Percentiles rank a stretch among this genome's conserved stretches.
Conservation (phyloP, 805 yeast species). For the Teunomyces pallodes region DNA sequence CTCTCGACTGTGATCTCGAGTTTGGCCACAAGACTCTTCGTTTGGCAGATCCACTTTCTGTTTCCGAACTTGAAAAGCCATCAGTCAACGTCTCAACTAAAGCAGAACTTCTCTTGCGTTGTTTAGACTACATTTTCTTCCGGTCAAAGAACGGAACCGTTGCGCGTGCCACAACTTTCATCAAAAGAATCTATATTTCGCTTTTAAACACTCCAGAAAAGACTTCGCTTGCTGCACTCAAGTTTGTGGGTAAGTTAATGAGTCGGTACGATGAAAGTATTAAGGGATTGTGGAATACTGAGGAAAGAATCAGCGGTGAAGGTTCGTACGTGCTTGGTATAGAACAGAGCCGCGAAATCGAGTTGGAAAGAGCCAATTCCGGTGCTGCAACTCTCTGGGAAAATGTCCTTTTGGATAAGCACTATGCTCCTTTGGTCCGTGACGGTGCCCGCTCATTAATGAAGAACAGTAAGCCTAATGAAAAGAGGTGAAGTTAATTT, state of each 20-base stretch:
- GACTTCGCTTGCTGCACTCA: constrained; percentile 72
- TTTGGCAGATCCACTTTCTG: constrained; percentile 69
- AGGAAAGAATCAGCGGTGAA: constrained; percentile 85
- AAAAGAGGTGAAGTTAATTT: constrained; percentile 4
- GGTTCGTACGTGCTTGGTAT: constrained; percentile 53
- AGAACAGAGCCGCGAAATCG: constrained; percentile 48
- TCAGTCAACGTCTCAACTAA: constrained; percentile 86
- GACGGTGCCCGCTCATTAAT: constrained; percentile 52
- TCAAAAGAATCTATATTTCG: constrained; percentile 71
- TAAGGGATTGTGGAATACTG: constrained; percentile 78
- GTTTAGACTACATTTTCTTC: constrained; percentile 80
- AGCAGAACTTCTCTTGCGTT: constrained; percentile 74
- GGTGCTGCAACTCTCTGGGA: constrained; percentile 94
- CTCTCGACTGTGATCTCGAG: constrained; percentile 81
- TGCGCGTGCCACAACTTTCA: constrained; percentile 72
- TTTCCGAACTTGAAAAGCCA: constrained; percentile 47
- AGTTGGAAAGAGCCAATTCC: constrained; percentile 74
- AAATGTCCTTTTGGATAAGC: constrained; percentile 69
- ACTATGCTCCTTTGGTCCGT: constrained; percentile 79
- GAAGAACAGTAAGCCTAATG: constrained; percentile 32
- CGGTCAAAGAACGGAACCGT: constrained; percentile 66
- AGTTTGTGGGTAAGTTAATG: constrained; percentile 73
- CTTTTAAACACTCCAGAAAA: constrained; percentile 83
- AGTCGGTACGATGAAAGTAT: constrained; percentile 67
- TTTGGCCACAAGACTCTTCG: constrained; percentile 79